Conservation (phyloP, 352 stramenopile species). For the Phytophthora nicotianae region DNA sequence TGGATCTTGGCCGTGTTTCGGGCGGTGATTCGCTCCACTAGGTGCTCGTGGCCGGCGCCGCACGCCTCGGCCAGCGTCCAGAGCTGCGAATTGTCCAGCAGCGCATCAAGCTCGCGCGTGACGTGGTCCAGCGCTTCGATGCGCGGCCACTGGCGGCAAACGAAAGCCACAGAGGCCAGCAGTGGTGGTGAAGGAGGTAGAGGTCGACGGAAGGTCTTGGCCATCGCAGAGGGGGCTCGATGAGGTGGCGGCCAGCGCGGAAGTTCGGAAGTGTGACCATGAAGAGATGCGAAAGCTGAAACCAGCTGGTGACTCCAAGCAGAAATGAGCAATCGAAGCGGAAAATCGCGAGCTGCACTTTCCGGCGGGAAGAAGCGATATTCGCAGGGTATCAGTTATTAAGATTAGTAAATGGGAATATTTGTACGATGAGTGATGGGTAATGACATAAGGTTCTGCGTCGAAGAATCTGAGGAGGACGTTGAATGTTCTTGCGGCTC, state of each 20-base stretch:
- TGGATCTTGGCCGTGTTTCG: conserved; percentile 1
- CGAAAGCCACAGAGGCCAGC: conserved; percentile 27
- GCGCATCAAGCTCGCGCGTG: conserved; percentile 18
- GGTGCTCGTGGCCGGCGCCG: conserved; percentile 8
- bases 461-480: no score
- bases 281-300: conserved; percentile 11
- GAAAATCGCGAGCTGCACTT: neutral
- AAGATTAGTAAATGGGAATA: neutral
- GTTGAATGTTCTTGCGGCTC: no score
- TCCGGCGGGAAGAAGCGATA: neutral
- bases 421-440: no score
- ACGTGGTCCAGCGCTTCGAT: conserved; percentile 43
- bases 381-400: neutral
- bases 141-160: conserved; percentile 17
- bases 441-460: no score
- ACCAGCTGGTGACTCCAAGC: neutral
- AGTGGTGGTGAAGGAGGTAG: conserved; percentile 1
- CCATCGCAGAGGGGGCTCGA: neutral
- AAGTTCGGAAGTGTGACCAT: conserved; percentile 9
- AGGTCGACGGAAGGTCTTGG: neutral
- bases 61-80: conserved; percentile 30
- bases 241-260: conserved; percentile 4
- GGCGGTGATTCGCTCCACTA: conserved; percentile 27
- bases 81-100: conserved; percentile 32
- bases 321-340: neutral